A percentile compares a stretch with the other conserved stretches of the same genome.
phyloP scores from a whole-genome alignment of 2,329 filamentous ascomycete species.

The Monosporascus sp. region DNA sequence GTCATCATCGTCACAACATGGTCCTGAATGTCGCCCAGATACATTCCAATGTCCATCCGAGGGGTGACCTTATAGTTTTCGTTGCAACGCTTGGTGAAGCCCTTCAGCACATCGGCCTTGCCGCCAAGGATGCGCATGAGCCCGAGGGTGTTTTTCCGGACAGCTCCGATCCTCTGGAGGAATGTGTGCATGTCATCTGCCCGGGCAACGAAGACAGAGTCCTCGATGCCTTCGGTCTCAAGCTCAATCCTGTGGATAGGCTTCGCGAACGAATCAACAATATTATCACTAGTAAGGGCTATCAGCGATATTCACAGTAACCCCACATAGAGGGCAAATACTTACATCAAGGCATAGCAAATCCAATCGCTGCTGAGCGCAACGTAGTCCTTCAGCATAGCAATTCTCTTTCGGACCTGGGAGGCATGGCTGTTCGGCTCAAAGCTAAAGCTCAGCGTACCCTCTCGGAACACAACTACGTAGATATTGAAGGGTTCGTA shows the following conservation, averaged over 20 bases:
- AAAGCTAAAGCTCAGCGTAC: constrained; percentile 92
- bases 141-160: constrained; percentile 91
- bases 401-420: constrained; percentile 86
- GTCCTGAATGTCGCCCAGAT: constrained; percentile 95
- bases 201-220: constrained; percentile 88
- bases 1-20: constrained; percentile 99
- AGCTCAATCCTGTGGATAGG: constrained; percentile 81
- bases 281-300: constrained; percentile 65
- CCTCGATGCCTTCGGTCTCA: constrained; percentile 89
- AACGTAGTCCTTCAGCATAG: constrained; percentile 89
- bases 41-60: constrained; percentile 92
- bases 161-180: constrained; percentile 79
- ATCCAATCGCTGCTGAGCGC: constrained; percentile 96
- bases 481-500: constrained; percentile 96
- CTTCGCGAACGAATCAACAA: constrained; percentile 91
- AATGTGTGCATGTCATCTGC: constrained; percentile 86
- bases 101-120: constrained; percentile 96
- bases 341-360: constrained; percentile 94
- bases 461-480: constrained; percentile 93
- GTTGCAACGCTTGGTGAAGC: constrained; percentile 98
- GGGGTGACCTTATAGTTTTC: constrained; percentile 94
- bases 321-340: constrained; percentile 7
- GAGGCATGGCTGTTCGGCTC: constrained; percentile 79
- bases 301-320: constrained; percentile 16
- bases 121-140: constrained; percentile 88